Percentiles rank a stretch among this genome's conserved stretches.
phyloP scores from a whole-genome alignment of 1,284 basidiomycete species.

The Cutaneotrichosporon sp. region DNA sequence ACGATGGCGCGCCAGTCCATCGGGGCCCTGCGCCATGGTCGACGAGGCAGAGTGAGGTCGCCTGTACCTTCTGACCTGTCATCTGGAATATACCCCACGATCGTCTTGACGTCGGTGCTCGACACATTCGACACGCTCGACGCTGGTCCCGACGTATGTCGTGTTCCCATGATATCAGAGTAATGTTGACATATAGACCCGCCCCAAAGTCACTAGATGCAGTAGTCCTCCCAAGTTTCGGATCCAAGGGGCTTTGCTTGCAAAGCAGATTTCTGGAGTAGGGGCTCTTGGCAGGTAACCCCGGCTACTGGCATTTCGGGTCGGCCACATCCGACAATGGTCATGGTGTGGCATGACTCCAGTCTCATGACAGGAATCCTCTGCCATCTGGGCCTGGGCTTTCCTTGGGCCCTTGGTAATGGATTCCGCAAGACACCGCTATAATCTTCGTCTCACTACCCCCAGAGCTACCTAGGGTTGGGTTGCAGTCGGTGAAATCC shows the following conservation, averaged over 20 bases:
- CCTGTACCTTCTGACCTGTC: neutral
- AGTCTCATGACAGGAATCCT: no score
- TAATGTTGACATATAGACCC: neutral
- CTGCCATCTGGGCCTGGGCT: no score
- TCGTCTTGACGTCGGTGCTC: constrained; percentile 4
- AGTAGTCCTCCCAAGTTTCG: no score
- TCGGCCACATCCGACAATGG: neutral
- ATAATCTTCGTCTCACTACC: no score
- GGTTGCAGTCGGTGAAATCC: no score
- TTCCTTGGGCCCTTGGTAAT: no score
- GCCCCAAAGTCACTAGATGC: no score
- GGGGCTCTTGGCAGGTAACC: neutral
- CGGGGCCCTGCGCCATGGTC: constrained; percentile 12
- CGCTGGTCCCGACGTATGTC: neutral
- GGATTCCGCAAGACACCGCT: no score
- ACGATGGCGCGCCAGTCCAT: constrained; percentile 17
- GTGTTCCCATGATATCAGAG: neutral
- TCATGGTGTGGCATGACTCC: neutral
- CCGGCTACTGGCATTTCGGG: neutral
- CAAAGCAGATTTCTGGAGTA: neutral
- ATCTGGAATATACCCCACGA: neutral
- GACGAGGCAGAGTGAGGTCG: constrained; percentile 13
- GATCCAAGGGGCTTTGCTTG: neutral
- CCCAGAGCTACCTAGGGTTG: no score
- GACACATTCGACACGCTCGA: neutral